These are phyloP conservation scores for Trichophyton benhamiae DNA, from an alignment of 2,329 filamentous ascomycete species.

Conservation along the genomic window DNA sequence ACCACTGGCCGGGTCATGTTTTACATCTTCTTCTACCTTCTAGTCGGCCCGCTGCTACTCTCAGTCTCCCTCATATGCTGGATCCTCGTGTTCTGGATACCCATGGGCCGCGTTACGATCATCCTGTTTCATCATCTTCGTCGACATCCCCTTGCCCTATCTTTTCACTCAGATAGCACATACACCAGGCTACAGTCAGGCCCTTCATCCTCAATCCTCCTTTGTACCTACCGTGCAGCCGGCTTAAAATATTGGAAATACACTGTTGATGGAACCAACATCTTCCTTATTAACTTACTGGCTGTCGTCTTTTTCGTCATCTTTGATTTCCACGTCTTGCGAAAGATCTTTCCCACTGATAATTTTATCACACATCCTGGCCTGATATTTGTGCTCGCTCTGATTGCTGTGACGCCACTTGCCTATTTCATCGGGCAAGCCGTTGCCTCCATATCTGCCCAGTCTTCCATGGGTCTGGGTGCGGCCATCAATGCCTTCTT, in stretches of 20 bases:
- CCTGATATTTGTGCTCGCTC: constrained; percentile 69
- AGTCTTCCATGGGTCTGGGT: constrained; percentile 95
- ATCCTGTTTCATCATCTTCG: constrained; percentile 83
- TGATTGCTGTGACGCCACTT: constrained; percentile 87
- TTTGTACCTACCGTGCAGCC: constrained; percentile 94
- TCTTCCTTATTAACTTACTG: constrained; percentile 96
- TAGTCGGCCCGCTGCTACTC: constrained; percentile 76
- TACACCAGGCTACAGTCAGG: constrained; percentile 59
- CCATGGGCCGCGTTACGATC: constrained; percentile 91
- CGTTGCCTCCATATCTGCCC: constrained; percentile 93
- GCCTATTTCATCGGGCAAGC: constrained; percentile 98
- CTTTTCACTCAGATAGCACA: constrained; percentile 76
- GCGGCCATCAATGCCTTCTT: constrained; percentile 98
- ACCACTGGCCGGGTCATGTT: constrained; percentile 88
- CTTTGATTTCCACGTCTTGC: constrained; percentile 76
- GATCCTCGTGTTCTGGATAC: constrained; percentile 95
- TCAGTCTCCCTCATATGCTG: constrained; percentile 81
- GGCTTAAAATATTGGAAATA: constrained; percentile 98
- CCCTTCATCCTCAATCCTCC: constrained; percentile 70
- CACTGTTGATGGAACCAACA: constrained; percentile 94
- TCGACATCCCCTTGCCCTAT: constrained; percentile 80
- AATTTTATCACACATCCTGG: constrained; percentile 67
- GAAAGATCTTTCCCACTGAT: constrained; percentile 54
- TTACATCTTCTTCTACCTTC: constrained; percentile 89
- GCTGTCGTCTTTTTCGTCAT: constrained; percentile 89